These are phyloP conservation scores for Purpureocillium takamizusanense DNA, from an alignment of 2,329 filamentous ascomycete species.

Conservation along the genomic window DNA sequence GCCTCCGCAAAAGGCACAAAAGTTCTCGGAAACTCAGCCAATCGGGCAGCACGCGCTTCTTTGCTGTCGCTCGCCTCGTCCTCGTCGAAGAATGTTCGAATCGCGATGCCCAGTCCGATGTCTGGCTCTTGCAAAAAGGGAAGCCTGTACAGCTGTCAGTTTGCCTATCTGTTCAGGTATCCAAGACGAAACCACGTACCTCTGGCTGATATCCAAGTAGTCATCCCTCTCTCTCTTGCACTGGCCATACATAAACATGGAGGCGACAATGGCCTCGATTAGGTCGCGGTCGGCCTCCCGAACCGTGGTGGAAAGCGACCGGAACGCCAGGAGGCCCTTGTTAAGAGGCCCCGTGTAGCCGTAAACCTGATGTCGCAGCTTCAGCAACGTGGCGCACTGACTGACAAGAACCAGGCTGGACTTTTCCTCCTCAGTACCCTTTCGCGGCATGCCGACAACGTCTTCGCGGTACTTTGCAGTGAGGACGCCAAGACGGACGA, in stretches of 20 bases:
- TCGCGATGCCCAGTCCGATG: conserved; percentile 67
- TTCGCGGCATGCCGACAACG: conserved; percentile 45
- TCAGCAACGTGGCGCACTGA: conserved; percentile 74
- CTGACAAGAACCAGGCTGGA: conserved; percentile 73
- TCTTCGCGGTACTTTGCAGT: conserved; percentile 57
- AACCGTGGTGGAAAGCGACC: conserved; percentile 72
- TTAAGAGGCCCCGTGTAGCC: conserved; percentile 93
- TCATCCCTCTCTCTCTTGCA: conserved; percentile 62
- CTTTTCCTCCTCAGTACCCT: conserved; percentile 62
- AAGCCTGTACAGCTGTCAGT: conserved; percentile 32
- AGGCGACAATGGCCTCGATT: conserved; percentile 71
- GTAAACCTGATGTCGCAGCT: conserved; percentile 71
- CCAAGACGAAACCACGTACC: conserved; percentile 55
- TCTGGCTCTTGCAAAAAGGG: conserved; percentile 64
- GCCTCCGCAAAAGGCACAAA: conserved; percentile 52
- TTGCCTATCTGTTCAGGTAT: too few relatives aligned
- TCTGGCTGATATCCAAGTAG: conserved; percentile 59
- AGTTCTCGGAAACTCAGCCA: conserved; percentile 39
- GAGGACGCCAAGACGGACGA: conserved; percentile 70
- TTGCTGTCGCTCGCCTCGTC: conserved; percentile 48
- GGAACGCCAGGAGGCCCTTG: conserved; percentile 79
- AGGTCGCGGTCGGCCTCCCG: conserved; percentile 74
- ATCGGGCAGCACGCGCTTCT: conserved; percentile 34
- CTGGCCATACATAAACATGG: conserved; percentile 74
- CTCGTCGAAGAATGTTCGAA: conserved; percentile 72